Evolutionary conservation across 768 basidiomycete species (phyloP).

Genomic region (Mycena vitilis): DNA sequence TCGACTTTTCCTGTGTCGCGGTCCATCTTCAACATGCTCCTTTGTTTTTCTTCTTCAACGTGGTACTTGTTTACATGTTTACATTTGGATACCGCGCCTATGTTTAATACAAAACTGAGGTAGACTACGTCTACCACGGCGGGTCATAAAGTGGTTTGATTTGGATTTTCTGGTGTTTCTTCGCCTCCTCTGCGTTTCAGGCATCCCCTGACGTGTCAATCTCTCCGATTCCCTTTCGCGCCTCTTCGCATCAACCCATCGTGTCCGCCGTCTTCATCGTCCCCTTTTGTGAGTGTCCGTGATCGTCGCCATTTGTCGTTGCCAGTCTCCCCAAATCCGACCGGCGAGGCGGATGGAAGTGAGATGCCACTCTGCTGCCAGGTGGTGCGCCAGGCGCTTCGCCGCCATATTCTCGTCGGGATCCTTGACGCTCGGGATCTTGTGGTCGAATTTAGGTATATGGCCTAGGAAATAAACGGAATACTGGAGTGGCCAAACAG

Average conservation of each 20-base stretch:
- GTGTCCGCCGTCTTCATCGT: neutral
- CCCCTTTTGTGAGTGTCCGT: neutral
- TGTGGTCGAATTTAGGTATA: neutral
- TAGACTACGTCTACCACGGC: slow-evolving; percentile 1
- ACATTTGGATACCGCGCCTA: slow-evolving; percentile 4
- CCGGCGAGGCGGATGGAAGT: slow-evolving; percentile 6
- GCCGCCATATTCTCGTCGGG: neutral
- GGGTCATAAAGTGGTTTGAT: neutral
- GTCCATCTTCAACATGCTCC: too few relatives aligned
- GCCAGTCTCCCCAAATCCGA: slow-evolving; percentile 20
- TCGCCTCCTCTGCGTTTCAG: neutral
- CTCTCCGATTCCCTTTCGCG: neutral
- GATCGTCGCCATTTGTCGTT: neutral
- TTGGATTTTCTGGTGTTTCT: too few relatives aligned
- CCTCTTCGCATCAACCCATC: slow-evolving; percentile 1
- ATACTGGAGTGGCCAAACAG: slow-evolving; percentile 4
- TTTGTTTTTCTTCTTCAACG: too few relatives aligned
- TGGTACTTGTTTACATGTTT: slow-evolving; percentile 22
- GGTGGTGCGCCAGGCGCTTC: slow-evolving; percentile 10
- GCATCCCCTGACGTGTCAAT: neutral
- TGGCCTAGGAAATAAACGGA: slow-evolving; percentile 5
- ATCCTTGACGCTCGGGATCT: neutral
- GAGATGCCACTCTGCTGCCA: slow-evolving; percentile 8
- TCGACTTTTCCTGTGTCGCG: too few relatives aligned
- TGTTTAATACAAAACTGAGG: slow-evolving; percentile 13